Base-by-base conservation (phyloP, 345 rosid species). In the Salix koriyanagi region DNA sequence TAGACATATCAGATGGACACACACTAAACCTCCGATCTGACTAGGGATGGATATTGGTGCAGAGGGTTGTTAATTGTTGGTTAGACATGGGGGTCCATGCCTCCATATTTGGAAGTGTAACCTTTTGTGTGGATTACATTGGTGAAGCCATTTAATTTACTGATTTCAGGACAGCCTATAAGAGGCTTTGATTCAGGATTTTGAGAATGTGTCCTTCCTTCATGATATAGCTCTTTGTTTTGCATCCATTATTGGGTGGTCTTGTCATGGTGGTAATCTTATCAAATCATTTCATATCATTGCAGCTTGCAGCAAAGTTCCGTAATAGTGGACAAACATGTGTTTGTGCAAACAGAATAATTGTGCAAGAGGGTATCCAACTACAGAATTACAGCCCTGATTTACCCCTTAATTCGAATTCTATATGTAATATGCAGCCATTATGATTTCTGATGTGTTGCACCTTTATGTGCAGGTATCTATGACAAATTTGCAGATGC, bases 251-350 rank as follows among this genome's bases (percentile, higher is more conserved):
- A 1, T 58, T n/a, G 26, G 15, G 4, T n/a, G 28, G 64, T 58
- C 23, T n/a, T 58, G 64, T 58, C 64, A 23, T 58, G 2, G 64
- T 10, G 34, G 26, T 64, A 42, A 34, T 54, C 42, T 70, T 81
- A 37, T 54, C 37, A 52, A 25, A 71, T 41, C 28, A 21, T 48
- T 70, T 64, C 32, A 71, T 62, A 52, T 77, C 54, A 46, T 85
- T 86, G 81, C 92, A 94, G 99, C 90, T 96, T 87, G 98, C 91
- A 32, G 92, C 98, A 0, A 96, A 93, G 87, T 96, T 94, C 73
- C 93, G 98, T 73, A 96, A 96, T 68, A 91, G 91, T 84, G 97
- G 99, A 76, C 97, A 94, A 86, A 96, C 99, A 52, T 96, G 98
- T 85, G 99, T 96, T 77, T 93, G 98, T 79, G 95, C 95, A 21